phyloP scores from a whole-genome alignment of 2,329 filamentous ascomycete species.

The Cryphonectria nitschkei region DNA sequence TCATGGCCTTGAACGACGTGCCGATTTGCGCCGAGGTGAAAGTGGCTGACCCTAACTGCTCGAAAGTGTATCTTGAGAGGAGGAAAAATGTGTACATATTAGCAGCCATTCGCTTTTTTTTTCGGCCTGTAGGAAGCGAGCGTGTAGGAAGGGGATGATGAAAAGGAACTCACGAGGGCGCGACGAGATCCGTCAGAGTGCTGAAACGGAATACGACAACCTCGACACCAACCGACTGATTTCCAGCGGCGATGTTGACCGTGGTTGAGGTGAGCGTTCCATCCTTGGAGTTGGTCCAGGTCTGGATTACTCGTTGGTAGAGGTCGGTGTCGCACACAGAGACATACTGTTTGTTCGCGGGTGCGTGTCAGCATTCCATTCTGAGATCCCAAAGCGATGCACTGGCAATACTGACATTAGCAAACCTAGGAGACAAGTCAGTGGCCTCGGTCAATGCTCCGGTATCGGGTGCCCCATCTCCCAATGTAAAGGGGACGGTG shows the following conservation, averaged over 20 bases:
- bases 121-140: no score
- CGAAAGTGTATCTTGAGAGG: conserved; percentile 15
- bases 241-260: conserved; percentile 19
- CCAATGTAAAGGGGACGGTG: not conserved
- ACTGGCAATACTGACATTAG: not conserved
- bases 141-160: not conserved
- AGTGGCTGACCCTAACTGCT: conserved; percentile 18
- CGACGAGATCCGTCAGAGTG: conserved; percentile 11
- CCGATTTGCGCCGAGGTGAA: conserved; percentile 21
- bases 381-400: not conserved
- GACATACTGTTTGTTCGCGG: not conserved
- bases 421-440: not conserved
- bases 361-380: not conserved
- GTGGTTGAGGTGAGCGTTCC: conserved; percentile 12
- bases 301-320: conserved; percentile 19
- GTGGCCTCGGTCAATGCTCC: not conserved
- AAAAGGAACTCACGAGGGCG: conserved; percentile 18
- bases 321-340: conserved; percentile 20
- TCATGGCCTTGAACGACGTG: conserved; percentile 22
- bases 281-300: conserved; percentile 24
- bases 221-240: not conserved
- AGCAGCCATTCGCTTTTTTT: not conserved
- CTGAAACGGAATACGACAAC: conserved; percentile 19
- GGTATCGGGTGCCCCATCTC: not conserved
- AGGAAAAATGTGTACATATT: not conserved